Percentiles rank a stretch among this genome's conserved stretches.
Conservation (phyloP, 2,329 filamentous ascomycete genomes). For the Trichoderma sp. region DNA sequence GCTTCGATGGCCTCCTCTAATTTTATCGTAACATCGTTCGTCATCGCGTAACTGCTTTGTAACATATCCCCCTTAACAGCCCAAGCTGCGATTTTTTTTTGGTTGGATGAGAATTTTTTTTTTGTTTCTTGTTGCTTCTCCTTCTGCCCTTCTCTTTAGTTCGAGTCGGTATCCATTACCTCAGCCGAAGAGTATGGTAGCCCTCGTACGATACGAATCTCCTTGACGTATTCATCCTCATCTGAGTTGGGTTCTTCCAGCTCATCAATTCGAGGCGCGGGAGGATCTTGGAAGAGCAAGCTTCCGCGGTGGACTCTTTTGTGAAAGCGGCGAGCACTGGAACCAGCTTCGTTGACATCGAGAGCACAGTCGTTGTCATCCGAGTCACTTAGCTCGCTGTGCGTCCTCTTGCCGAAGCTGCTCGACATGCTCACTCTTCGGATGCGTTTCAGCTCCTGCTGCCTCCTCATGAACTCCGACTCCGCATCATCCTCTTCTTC, state of each 20-base stretch:
- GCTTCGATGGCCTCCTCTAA: slow-evolving; percentile 6
- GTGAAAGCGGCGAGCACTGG: slow-evolving; percentile 47
- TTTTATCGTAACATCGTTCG: slow-evolving; percentile 16
- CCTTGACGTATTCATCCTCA: slow-evolving; percentile 42
- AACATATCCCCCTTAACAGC: not conserved
- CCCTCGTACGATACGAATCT: slow-evolving; percentile 45
- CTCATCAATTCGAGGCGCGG: slow-evolving; percentile 51
- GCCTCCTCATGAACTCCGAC: slow-evolving; percentile 38
- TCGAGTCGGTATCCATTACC: slow-evolving; percentile 49
- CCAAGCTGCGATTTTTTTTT: not conserved
- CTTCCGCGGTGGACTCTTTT: slow-evolving; percentile 47
- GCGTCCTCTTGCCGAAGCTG: slow-evolving; percentile 54
- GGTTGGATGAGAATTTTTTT: not conserved
- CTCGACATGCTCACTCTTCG: slow-evolving; percentile 51
- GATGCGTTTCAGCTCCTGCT: slow-evolving; percentile 43
- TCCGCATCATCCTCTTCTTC: slow-evolving; percentile 34
- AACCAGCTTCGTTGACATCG: slow-evolving; percentile 44
- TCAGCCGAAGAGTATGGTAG: slow-evolving; percentile 50
- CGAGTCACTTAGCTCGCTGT: slow-evolving; percentile 53
- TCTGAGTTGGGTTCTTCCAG: slow-evolving; percentile 51
- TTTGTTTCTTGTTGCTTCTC: not conserved
- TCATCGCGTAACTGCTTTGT: not conserved
- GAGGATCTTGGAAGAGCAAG: slow-evolving; percentile 49
- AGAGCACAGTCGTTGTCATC: slow-evolving; percentile 41
- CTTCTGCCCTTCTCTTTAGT: slow-evolving; percentile 17